Conservation (phyloP, 225 moss, liverwort and hornwort genomes). For the Thuidium tamariscinum region DNA sequence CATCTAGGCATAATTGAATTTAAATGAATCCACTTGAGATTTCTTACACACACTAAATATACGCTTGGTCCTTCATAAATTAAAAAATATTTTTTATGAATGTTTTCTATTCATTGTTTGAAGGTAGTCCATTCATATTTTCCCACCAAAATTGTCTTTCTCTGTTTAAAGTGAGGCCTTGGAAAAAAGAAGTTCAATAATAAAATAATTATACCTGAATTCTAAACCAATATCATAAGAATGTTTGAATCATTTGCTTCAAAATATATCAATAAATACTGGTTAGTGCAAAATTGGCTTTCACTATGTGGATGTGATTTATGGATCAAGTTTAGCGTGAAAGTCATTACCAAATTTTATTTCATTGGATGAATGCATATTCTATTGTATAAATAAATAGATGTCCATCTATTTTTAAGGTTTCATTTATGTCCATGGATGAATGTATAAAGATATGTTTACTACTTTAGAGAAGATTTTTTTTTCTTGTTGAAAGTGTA, state of each 20-base stretch:
- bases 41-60: too few relatives aligned
- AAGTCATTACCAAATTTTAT: neutral
- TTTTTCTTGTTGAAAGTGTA: neutral
- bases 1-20: too few relatives aligned
- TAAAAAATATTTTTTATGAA: neutral
- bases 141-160: neutral
- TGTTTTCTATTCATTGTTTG: neutral
- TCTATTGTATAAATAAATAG: neutral
- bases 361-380: neutral
- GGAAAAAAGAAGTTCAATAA: fast-evolving
- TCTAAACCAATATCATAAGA: neutral
- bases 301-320: neutral
- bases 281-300: neutral
- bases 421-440: neutral
- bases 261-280: neutral
- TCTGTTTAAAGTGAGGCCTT: neutral
- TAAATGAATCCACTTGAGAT: too few relatives aligned
- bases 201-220: neutral
- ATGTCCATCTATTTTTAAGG: neutral
- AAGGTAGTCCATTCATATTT: neutral
- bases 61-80: too few relatives aligned
- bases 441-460: too few relatives aligned
- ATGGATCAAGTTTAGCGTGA: neutral
- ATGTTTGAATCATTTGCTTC: neutral
- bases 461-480: neutral